These are phyloP conservation scores for Sphagnum magellanicum DNA, from an alignment of 228 moss, liverwort and hornwort species.

Conservation along the genomic window DNA sequence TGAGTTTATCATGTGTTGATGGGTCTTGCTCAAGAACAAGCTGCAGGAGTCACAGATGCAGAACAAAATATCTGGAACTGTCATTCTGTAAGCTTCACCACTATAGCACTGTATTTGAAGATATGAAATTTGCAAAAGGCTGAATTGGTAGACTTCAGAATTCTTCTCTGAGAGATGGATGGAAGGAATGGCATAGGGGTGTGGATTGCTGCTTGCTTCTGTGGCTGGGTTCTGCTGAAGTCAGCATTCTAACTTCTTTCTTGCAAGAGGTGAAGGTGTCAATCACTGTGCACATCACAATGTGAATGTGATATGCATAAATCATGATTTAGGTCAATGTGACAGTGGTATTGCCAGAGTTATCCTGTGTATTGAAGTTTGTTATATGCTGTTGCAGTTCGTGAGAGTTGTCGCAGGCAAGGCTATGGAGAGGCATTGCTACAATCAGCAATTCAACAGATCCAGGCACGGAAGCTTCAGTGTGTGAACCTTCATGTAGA, in stretches of 20 bases:
- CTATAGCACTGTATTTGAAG: no score
- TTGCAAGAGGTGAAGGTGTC: no score
- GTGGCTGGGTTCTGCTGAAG: no score
- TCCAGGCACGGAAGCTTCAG: slow-evolving; percentile 37
- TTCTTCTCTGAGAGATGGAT: no score
- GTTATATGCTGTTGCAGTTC: slow-evolving; percentile 15
- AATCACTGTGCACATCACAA: no score
- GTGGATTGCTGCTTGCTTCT: no score
- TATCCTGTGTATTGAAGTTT: neutral
- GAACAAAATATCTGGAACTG: neutral
- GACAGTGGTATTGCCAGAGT: neutral
- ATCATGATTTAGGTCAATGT: neutral
- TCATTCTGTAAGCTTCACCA: neutral
- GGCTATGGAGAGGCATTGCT: slow-evolving; percentile 57
- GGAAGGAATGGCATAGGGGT: no score
- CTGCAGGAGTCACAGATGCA: neutral
- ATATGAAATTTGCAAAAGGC: no score
- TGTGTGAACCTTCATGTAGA: slow-evolving; percentile 90
- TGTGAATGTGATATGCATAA: neutral
- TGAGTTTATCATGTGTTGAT: neutral
- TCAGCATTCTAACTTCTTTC: no score
- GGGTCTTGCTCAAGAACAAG: neutral
- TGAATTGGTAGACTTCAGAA: no score
- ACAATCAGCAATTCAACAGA: slow-evolving; percentile 32
- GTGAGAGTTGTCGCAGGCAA: slow-evolving; percentile 42